Evolutionary conservation across 768 basidiomycete species (phyloP).

Genomic region (Tremella yokohamensis): DNA sequence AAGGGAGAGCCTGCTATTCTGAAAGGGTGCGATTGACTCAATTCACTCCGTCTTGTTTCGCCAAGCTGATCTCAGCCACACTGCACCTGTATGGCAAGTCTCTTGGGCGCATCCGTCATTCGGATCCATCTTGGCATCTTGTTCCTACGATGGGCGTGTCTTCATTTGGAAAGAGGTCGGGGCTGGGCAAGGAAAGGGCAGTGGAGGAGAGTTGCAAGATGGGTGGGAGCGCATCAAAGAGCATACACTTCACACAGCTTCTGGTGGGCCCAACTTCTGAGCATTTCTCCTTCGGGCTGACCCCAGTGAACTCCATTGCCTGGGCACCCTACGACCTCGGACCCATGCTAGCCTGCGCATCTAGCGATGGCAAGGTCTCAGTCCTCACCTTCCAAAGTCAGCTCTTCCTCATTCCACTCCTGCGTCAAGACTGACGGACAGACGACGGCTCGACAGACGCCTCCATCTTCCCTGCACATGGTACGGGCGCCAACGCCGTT

Average conservation of each 20-base stretch:
- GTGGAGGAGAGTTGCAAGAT: constrained; percentile 51
- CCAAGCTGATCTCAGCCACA: constrained; percentile 61
- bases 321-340: constrained; percentile 99
- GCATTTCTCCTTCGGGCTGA: constrained; percentile 8
- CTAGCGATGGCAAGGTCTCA: constrained; percentile 93
- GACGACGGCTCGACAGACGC: constrained; percentile 96
- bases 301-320: constrained; percentile 86
- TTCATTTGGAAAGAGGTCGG: constrained; percentile 89
- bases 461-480: constrained; percentile 90
- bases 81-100: constrained; percentile 96
- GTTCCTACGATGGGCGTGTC: constrained; percentile 96
- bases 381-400: constrained; percentile 93
- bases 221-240: constrained; percentile 94
- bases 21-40: constrained; percentile 45
- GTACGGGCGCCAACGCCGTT: constrained; percentile 93
- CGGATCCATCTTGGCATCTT: constrained; percentile 93
- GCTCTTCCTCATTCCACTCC: constrained; percentile 41
- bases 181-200: constrained; percentile 32
- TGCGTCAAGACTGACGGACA: constrained; percentile 47
- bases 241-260: constrained; percentile 87
- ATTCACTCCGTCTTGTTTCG: background rate
- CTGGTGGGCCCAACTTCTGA: constrained; percentile 59
- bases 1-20: constrained; percentile 50
- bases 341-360: constrained; percentile 92
- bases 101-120: constrained; percentile 98